Base-by-base conservation (phyloP, 441 rosid species). In the Erodium moschatum region DNA sequence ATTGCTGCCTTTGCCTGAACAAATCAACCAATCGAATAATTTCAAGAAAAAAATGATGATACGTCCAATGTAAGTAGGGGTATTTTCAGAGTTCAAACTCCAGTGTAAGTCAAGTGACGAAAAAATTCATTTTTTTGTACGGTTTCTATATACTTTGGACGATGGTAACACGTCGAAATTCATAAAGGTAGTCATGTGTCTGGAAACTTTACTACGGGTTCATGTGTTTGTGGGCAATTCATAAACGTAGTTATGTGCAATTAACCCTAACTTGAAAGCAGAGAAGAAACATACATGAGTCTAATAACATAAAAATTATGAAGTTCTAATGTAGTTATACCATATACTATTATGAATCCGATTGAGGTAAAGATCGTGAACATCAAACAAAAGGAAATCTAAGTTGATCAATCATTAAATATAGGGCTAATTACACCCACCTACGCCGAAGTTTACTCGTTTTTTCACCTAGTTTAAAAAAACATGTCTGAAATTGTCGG, bases 1-100 rank as follows among this genome's bases (percentile, higher is more conserved):
- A 95, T 80, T 76, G 93, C 97, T 67, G 91, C 89, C 79, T 87
- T 95, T 63, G 99, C 99, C 99, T 95, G 78, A 68, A 63, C 15
- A 66, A 60, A 67, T 27, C 56, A 40, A 74, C 65, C 54, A 63
- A 73, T 21, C 64, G 38, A 21, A 63, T 63, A 69, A 64, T 64
- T 27, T 75, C 63, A 77, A 48, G 54, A 4, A 13, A 48, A 40
- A 40, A 40, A 40, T 11, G 46, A 40, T 8, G 31, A 29, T 29
- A 29, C 31, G 31, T 29, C 31, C 31, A 29, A 29, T 29, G 4
- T 29, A 29, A 3, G 31, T 29, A 3, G 31, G 31, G 31, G 3
- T 29, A 29, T 29, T 29, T 29, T 29, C 31, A 29, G 31, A 3
- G 4, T 29, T 29, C 31, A 29, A 29, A 29, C 31, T 29, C 31